Percentiles rank a stretch among this genome's conserved stretches.
phyloP scores from a whole-genome alignment of 192 early-diverging fungal genomes.

The Linnemannia zychae region DNA sequence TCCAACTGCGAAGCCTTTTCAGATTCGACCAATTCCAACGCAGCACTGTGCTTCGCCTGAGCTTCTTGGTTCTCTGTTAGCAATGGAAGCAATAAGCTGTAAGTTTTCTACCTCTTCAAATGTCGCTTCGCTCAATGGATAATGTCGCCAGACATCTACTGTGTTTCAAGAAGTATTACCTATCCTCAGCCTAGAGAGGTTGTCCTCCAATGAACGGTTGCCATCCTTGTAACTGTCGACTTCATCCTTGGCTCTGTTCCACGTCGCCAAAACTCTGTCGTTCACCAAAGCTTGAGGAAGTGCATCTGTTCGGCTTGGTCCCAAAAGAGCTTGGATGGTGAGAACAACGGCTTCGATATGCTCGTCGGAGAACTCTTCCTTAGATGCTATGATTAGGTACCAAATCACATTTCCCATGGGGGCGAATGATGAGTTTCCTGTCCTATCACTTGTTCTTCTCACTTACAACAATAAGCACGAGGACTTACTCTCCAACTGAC shows the following conservation, averaged over 20 bases:
- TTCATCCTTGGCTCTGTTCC: conserved; percentile 30
- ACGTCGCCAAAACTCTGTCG: conserved; percentile 22
- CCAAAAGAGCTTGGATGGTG: conserved; percentile 14
- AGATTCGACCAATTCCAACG: conserved; percentile 7
- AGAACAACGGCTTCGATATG: conserved; percentile 20
- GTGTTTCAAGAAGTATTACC: neutral
- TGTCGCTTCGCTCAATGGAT: neutral
- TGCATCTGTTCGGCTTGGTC: conserved; percentile 2
- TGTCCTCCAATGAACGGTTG: conserved; percentile 23
- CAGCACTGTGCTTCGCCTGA: conserved; percentile 12
- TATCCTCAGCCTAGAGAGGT: conserved; percentile 15
- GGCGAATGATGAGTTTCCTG: neutral
- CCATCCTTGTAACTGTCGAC: conserved; percentile 30
- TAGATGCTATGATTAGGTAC: conserved; percentile 2
- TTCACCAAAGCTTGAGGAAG: conserved; percentile 6
- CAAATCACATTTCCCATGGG: no score
- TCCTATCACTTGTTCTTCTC: neutral
- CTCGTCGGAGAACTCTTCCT: conserved; percentile 26
- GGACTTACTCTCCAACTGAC: conserved; percentile 25
- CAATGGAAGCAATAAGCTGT: neutral
- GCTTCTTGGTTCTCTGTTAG: conserved; percentile 28
- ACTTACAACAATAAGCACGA: neutral
- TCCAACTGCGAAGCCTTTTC: conserved; percentile 7
- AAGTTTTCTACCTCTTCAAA: neutral
- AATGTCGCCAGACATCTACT: neutral